Conservation (phyloP, 805 yeast genomes). For the Ogataea glucozyma region DNA sequence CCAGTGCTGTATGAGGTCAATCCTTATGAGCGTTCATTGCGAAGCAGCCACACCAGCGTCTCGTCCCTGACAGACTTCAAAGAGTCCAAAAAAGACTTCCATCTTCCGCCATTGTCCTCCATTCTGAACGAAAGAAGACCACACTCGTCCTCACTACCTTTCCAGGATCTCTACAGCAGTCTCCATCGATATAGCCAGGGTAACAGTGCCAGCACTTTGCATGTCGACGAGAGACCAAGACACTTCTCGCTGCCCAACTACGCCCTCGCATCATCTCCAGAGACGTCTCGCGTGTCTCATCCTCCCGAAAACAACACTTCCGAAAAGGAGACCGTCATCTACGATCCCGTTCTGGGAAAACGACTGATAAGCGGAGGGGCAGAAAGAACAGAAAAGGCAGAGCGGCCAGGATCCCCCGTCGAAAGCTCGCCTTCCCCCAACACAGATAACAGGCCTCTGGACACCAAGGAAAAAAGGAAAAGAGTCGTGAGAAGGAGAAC, state of each 20-base stretch:
- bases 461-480: conserved; percentile 37
- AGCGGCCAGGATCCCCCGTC: conserved; percentile 3
- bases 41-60: conserved; percentile 7
- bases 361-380: conserved; percentile 9
- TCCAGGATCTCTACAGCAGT: not conserved
- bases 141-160: conserved; percentile 4
- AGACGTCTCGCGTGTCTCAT: not conserved
- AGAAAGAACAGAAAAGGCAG: too few species aligned
- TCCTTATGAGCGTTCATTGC: conserved; percentile 2
- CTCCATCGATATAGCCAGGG: conserved; percentile 1
- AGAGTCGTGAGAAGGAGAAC: conserved; percentile 60
- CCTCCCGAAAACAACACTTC: conserved; percentile 1
- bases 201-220: not conserved
- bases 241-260: conserved; percentile 7
- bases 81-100: conserved; percentile 15
- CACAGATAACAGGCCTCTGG: not conserved
- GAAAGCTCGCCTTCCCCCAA: conserved; percentile 4
- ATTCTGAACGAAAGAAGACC: conserved; percentile 11
- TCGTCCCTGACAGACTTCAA: conserved; percentile 5
- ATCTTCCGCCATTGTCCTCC: conserved; percentile 25
- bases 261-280: not conserved
- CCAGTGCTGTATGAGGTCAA: not conserved
- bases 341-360: conserved; percentile 17
- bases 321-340: not conserved
- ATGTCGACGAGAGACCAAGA: conserved; percentile 9